Conservation (phyloP, 768 basidiomycete genomes). For the Galerina sulciceps region DNA sequence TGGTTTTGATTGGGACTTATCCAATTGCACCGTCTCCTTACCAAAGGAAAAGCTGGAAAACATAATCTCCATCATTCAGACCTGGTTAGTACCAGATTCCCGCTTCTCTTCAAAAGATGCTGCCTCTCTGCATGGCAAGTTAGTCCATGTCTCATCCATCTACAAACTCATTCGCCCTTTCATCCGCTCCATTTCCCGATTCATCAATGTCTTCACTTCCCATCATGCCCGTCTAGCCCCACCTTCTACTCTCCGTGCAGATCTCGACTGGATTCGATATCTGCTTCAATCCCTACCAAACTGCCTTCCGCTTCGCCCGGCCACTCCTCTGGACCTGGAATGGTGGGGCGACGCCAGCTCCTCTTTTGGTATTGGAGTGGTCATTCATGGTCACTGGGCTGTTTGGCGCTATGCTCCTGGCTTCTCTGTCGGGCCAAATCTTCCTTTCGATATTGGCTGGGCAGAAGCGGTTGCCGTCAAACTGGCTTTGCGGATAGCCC, state of each 20-base stretch:
- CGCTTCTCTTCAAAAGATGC: conserved; percentile 18
- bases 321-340: conserved; percentile 10
- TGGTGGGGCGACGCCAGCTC: conserved; percentile 43
- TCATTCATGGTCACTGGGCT: conserved; percentile 31
- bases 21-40: background rate
- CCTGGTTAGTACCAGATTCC: conserved; percentile 23
- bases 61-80: background rate
- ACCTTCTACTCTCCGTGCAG: conserved; percentile 15
- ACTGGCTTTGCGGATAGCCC: conserved; percentile 16
- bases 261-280: conserved; percentile 36
- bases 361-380: conserved; percentile 42
- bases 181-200: conserved; percentile 29
- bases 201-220: conserved; percentile 24
- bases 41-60: conserved; percentile 27
- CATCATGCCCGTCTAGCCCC: background rate
- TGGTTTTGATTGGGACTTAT: conserved; percentile 21
- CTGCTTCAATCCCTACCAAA: conserved; percentile 6
- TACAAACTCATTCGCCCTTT: conserved; percentile 29
- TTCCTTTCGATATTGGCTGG: conserved; percentile 28
- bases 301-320: conserved; percentile 16
- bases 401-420: conserved; percentile 24
- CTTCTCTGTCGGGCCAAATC: conserved; percentile 18
- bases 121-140: conserved; percentile 34
- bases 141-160: conserved; percentile 38
- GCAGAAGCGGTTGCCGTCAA: conserved; percentile 33